These are phyloP conservation scores for Melampsora americana DNA, from an alignment of 1,284 basidiomycete species.

Conservation along the genomic window DNA sequence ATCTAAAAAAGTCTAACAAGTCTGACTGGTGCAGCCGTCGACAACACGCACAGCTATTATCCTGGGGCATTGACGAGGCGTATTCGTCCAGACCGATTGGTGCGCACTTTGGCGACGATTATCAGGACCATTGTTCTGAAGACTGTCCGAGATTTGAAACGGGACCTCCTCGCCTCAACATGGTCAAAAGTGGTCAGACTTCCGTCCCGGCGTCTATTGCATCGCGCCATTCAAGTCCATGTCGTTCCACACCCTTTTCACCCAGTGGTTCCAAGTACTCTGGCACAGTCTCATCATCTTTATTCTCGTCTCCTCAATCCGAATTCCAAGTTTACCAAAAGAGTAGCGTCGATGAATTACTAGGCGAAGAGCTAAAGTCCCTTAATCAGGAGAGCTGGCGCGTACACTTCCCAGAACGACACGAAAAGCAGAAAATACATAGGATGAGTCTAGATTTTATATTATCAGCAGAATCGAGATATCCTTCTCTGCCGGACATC, in stretches of 20 bases:
- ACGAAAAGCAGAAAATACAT: constrained; percentile 4
- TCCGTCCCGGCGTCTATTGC: background rate
- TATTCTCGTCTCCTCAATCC: background rate
- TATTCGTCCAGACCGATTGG: constrained; percentile 9
- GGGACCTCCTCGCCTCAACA: background rate
- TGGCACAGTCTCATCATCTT: constrained; percentile 5
- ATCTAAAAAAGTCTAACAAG: background rate
- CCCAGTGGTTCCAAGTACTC: no score
- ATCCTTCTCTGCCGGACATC: background rate
- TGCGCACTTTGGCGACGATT: constrained; percentile 25
- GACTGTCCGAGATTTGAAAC: constrained; percentile 20
- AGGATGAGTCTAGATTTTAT: constrained; percentile 34
- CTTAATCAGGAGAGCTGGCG: background rate
- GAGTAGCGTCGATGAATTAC: no score
- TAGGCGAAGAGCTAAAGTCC: background rate
- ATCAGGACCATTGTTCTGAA: constrained; percentile 20
- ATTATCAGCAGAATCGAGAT: background rate
- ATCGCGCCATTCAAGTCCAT: no score
- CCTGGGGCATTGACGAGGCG: constrained; percentile 20
- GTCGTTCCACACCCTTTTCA: no score
- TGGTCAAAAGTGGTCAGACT: background rate
- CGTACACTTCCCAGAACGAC: background rate
- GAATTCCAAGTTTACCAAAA: no score
- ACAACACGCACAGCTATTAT: background rate
- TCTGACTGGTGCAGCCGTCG: background rate